phyloP scores from a whole-genome alignment of 768 basidiomycete species.

The Exsudoporus frostii region DNA sequence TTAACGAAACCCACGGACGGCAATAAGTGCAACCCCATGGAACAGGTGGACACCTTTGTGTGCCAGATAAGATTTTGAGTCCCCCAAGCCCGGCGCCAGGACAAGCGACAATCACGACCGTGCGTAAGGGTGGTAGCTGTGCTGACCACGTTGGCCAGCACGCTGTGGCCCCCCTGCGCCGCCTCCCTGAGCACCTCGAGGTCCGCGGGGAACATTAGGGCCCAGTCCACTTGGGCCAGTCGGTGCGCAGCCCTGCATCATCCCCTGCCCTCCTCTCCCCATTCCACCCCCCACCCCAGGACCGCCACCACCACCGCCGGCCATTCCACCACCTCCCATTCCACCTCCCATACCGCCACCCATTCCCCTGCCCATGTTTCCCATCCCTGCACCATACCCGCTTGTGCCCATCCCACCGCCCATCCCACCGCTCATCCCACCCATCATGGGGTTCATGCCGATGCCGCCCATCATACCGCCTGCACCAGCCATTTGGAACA shows the following conservation, averaged over 20 bases:
- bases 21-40: conserved; percentile 6
- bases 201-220: conserved; percentile 63
- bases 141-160: conserved; percentile 66
- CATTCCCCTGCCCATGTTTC: conserved; percentile 40
- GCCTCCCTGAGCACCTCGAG: conserved; percentile 55
- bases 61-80: conserved; percentile 15
- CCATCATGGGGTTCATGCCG: conserved; percentile 39
- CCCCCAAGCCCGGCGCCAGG: neutral
- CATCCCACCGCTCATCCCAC: conserved; percentile 28
- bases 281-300: conserved; percentile 37
- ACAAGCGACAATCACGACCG: conserved; percentile 40
- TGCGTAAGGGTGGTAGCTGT: conserved; percentile 83
- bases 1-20: conserved; percentile 11
- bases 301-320: conserved; percentile 40
- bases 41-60: neutral
- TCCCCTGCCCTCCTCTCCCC: conserved; percentile 39
- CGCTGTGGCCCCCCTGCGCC: conserved; percentile 63
- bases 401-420: conserved; percentile 27
- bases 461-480: conserved; percentile 43
- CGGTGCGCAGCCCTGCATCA: conserved; percentile 36
- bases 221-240: conserved; percentile 43
- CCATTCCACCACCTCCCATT: conserved; percentile 33
- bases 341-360: conserved; percentile 40
- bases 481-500: conserved; percentile 82
- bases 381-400: conserved; percentile 37